These are phyloP conservation scores for Moesziomyces sp. DNA, from an alignment of 1,284 basidiomycete genomes.

Conservation along the genomic window DNA sequence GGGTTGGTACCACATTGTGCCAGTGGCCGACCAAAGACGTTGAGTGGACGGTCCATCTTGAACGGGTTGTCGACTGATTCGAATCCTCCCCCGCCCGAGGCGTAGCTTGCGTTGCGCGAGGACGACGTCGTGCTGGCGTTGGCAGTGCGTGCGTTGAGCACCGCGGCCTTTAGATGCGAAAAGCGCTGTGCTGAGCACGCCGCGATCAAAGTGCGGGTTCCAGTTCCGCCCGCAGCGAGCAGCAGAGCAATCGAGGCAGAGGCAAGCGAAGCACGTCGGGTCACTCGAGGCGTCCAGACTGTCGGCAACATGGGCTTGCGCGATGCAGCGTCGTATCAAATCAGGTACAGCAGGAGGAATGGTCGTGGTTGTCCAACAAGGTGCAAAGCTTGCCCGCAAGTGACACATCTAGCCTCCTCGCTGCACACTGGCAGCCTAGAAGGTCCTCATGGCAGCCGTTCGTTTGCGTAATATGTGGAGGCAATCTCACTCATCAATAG, in stretches of 20 bases:
- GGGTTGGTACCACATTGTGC: constrained; percentile 49
- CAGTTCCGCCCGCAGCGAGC: constrained; percentile 2
- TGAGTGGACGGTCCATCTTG: constrained; percentile 52
- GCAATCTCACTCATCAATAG: constrained; percentile 8
- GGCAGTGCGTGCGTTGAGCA: constrained; percentile 1
- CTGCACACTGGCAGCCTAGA: too few species aligned
- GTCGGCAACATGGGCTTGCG: neutral
- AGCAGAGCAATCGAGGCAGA: constrained; percentile 6
- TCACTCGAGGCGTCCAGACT: neutral
- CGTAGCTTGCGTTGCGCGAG: constrained; percentile 30
- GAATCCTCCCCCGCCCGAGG: constrained; percentile 7
- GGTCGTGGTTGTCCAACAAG: too few species aligned
- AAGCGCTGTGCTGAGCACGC: constrained; percentile 3
- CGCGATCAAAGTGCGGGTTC: neutral
- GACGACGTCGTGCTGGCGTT: constrained; percentile 15
- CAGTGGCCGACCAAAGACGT: constrained; percentile 48
- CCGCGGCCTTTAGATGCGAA: constrained; percentile 19
- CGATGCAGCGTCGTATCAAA: too few species aligned
- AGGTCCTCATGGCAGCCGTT: neutral
- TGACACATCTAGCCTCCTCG: too few species aligned
- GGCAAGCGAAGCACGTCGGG: neutral
- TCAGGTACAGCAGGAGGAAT: too few species aligned
- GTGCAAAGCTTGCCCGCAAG: too few species aligned
- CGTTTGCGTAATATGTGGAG: constrained; percentile 22
- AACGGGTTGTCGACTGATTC: constrained; percentile 21